A percentile compares a stretch with the other conserved stretches of the same genome.
phyloP scores from a whole-genome alignment of 2,329 filamentous ascomycete genomes.

The Plectosphaerella cucumerina region DNA sequence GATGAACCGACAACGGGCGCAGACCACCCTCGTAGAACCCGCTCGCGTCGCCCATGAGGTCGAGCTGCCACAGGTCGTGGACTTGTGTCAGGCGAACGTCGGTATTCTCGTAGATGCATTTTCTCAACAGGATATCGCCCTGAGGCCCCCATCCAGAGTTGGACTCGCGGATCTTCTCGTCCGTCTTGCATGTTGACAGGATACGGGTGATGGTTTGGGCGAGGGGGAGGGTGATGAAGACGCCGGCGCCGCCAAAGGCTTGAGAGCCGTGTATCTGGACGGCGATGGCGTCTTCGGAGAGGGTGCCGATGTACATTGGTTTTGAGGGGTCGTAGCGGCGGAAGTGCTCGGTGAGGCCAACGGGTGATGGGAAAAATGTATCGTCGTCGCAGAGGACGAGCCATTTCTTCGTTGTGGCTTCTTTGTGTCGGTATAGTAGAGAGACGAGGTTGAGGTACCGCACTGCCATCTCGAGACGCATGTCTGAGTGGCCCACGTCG shows the following conservation, averaged over 20 bases:
- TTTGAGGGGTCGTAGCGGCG: constrained; percentile 45
- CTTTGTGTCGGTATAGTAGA: constrained; percentile 47
- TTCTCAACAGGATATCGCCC: constrained; percentile 57
- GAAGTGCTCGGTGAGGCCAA: constrained; percentile 47
- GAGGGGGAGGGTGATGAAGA: constrained; percentile 54
- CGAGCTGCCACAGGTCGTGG: constrained; percentile 56
- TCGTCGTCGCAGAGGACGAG: constrained; percentile 61
- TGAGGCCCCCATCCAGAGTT: constrained; percentile 56
- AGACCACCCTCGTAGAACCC: constrained; percentile 62
- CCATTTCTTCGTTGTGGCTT: constrained; percentile 50
- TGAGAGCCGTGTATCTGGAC: constrained; percentile 58
- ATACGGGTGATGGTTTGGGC: constrained; percentile 40
- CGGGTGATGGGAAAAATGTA: constrained; percentile 60
- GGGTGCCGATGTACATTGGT: constrained; percentile 55
- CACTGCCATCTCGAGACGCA: constrained; percentile 51
- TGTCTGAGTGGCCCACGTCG: constrained; percentile 52
- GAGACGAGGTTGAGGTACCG: constrained; percentile 53
- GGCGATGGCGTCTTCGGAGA: constrained; percentile 59
- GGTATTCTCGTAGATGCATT: constrained; percentile 62
- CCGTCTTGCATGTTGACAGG: constrained; percentile 40
- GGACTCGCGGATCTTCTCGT: constrained; percentile 48
- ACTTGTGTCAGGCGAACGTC: constrained; percentile 53
- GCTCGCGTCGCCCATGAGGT: constrained; percentile 55
- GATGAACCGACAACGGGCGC: constrained; percentile 57
- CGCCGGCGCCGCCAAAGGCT: constrained; percentile 59